Evolutionary conservation across 768 basidiomycete genomes (phyloP).

Genomic region (Cytidiella melzeri): DNA sequence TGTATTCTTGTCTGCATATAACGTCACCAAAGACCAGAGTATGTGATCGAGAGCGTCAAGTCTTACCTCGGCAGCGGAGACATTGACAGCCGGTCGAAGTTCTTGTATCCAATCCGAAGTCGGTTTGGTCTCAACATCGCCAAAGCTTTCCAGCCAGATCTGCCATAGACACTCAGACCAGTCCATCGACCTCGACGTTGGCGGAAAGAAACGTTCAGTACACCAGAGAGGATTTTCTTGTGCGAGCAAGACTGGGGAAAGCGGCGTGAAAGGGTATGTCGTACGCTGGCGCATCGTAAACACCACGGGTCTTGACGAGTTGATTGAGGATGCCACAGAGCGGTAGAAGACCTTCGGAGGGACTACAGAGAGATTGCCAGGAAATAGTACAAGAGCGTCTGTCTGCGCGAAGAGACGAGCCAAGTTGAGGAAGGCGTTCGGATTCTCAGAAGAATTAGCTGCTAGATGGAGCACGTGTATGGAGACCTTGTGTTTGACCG

Average conservation of each 20-base stretch:
- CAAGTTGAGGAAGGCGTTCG: conserved; percentile 55
- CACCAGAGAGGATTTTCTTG: conserved; percentile 53
- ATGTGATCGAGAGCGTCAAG: conserved; percentile 4
- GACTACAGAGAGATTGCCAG: conserved; percentile 32
- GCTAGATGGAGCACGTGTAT: conserved; percentile 43
- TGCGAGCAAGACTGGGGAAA: conserved; percentile 40
- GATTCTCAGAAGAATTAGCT: conserved; percentile 30
- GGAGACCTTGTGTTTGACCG: conserved; percentile 25
- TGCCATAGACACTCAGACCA: conserved; percentile 69
- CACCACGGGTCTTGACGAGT: conserved; percentile 22
- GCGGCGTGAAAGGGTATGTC: conserved; percentile 32
- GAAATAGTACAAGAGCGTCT: conserved; percentile 43
- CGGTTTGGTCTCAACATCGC: conserved; percentile 28
- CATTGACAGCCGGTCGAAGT: conserved; percentile 1
- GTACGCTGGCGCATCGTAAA: conserved; percentile 26
- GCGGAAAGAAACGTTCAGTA: conserved; percentile 46
- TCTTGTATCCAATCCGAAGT: conserved; percentile 17
- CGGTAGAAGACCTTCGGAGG: conserved; percentile 22
- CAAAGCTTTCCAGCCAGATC: conserved; percentile 49
- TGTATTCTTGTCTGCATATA: conserved; percentile 32
- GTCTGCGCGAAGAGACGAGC: conserved; percentile 55
- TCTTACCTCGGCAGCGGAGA: conserved; percentile 19
- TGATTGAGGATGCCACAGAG: conserved; percentile 12
- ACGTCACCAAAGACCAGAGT: conserved; percentile 1
- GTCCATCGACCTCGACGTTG: conserved; percentile 39